phyloP scores from a whole-genome alignment of 345 rosid species.

The Eucalyptus virginea region DNA sequence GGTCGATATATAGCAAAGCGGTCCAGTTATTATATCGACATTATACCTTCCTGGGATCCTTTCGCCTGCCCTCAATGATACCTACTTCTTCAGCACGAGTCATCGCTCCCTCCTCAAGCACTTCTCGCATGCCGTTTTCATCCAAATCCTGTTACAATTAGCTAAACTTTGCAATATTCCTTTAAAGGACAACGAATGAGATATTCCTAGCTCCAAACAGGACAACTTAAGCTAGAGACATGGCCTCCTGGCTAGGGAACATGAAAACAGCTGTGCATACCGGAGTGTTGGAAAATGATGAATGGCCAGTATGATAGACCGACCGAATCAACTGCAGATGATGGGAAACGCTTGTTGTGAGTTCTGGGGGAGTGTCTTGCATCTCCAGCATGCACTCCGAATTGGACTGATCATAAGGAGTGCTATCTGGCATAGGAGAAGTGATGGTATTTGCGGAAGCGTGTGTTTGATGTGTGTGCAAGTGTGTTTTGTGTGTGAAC shows the following conservation, averaged over 20 bases:
- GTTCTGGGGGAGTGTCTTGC: not conserved
- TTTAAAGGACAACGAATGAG: not conserved
- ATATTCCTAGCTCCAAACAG: not conserved
- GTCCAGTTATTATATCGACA: not conserved
- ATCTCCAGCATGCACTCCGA: not conserved
- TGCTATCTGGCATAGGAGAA: not conserved
- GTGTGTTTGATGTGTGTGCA: too few relatives aligned
- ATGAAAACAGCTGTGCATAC: not conserved
- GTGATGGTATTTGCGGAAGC: too few relatives aligned
- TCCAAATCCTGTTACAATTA: not conserved
- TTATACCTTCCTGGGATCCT: not conserved
- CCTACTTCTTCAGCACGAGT: not conserved
- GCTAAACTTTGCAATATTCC: not conserved
- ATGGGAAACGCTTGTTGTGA: not conserved
- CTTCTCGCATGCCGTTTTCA: not conserved
- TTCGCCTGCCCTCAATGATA: not conserved
- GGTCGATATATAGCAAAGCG: not conserved
- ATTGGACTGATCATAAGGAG: not conserved
- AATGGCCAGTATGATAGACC: not conserved
- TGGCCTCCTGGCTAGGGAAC: not conserved
- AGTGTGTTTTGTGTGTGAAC: too few relatives aligned
- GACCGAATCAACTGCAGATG: not conserved
- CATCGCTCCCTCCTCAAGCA: not conserved
- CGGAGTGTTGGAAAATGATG: not conserved
- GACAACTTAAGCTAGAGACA: not conserved